Base-by-base conservation (phyloP, 2,329 filamentous ascomycete genomes). In the Samsoniella hepiali region DNA sequence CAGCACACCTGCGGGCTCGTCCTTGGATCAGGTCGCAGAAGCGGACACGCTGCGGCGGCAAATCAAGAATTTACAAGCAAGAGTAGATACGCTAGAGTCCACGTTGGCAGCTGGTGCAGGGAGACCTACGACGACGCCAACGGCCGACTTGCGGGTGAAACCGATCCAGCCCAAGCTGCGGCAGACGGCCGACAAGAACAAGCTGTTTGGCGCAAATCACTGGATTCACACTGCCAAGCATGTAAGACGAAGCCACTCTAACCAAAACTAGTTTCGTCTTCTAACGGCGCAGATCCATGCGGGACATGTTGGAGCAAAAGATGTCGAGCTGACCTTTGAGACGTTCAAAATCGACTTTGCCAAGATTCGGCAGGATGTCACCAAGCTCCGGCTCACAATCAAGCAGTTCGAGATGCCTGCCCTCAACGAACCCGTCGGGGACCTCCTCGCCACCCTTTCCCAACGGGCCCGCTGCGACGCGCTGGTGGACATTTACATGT, bases 321-420 rank as follows among this genome's bases (percentile, higher is more conserved):
- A 55, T n/a, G 60, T 62, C 51, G 60, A 62, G n/a, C 13, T 62
- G 40, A 56, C 13, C 42, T 62, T 56, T 29, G 60, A 62, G 13
- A 63, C 62, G 7, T 55, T 55, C 34, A 63, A 58, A 31, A 50
- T 63, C 4, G 62, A 58, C 54, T 63, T 53, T 42, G 44, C 62
- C 53, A 53, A 53, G 29, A 54, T 51, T 27, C 53, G 49, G 11
- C 44, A 63, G 27, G 62, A 58, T 5, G 22, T 63, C 15, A 53
- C 44, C 17, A 63, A 58, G 29, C 47, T 44, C 5, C 45, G 62
- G 5, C 44, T 49, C 13, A 58, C n/a, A 17, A 63, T 63, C 27
- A 63, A 63, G 54, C 51, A 56, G 29, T 51, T 31, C 13, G 53
- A 63, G 54, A 58, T 58, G 29, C 62, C 62, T 10, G 10, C 36